Conservation (phyloP, 1,284 basidiomycete genomes). For the Tremellales sp. region DNA sequence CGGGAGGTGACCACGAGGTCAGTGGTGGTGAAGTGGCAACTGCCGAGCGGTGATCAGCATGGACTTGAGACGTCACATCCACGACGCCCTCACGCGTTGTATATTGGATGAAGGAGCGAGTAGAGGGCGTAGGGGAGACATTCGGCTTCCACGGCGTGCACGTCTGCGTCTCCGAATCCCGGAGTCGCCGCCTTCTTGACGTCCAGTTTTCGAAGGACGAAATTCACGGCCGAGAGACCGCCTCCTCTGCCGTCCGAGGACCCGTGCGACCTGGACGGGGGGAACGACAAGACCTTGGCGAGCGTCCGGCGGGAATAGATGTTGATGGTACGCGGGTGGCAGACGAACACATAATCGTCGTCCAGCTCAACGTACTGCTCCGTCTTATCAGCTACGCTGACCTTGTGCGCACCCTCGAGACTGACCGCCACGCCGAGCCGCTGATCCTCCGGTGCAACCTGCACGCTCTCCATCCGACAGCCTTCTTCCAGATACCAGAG, state of each 20-base stretch:
- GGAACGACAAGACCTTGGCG: slow-evolving; percentile 21
- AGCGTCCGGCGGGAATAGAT: slow-evolving; percentile 30
- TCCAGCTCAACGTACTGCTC: slow-evolving; percentile 46
- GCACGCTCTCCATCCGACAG: slow-evolving; percentile 21
- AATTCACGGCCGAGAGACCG: background rate
- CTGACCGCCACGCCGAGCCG: slow-evolving; percentile 7
- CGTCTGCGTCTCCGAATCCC: background rate
- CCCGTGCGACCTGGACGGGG: slow-evolving; percentile 10
- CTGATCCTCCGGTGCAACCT: slow-evolving; percentile 11
- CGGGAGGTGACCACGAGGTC: slow-evolving; percentile 31
- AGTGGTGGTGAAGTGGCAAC: slow-evolving; percentile 31
- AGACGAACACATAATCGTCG: slow-evolving; percentile 42
- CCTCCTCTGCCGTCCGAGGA: background rate
- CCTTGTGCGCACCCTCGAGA: background rate
- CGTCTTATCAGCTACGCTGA: slow-evolving; percentile 4
- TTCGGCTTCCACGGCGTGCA: background rate
- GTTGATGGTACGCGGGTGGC: slow-evolving; percentile 21
- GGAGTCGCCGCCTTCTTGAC: background rate
- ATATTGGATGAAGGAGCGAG: background rate
- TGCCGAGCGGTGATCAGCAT: slow-evolving; percentile 1
- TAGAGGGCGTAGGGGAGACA: background rate
- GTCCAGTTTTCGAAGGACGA: background rate
- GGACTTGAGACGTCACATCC: too few species aligned
- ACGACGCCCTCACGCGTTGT: background rate
- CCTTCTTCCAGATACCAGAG: slow-evolving; percentile 39